A percentile compares a stretch with the other conserved stretches of the same genome.
phyloP scores from a whole-genome alignment of 768 basidiomycete species.

The Termitomyces sp. region DNA sequence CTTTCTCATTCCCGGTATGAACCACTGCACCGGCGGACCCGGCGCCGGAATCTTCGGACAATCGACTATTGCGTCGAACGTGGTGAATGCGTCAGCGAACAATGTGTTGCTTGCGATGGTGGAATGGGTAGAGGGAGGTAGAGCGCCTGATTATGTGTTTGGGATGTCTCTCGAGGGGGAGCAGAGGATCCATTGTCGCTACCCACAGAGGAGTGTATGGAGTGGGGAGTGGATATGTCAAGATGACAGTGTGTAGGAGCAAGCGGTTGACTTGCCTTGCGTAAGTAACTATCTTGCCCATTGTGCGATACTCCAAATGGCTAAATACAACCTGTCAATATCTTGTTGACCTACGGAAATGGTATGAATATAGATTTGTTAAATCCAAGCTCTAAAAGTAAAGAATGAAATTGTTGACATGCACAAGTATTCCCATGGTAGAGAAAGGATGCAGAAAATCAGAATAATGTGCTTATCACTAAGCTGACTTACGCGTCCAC shows the following conservation, averaged over 20 bases:
- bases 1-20: slow-evolving; percentile 7
- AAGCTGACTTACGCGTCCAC: no score
- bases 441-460: no score
- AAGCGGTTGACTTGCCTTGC: no score
- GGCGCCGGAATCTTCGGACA: slow-evolving; percentile 5
- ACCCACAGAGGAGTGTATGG: slow-evolving; percentile 7
- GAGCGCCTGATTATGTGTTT: background rate
- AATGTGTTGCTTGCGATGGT: slow-evolving; percentile 6
- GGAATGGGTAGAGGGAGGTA: slow-evolving; percentile 8
- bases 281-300: no score
- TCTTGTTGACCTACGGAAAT: no score
- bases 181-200: slow-evolving; percentile 6
- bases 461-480: no score
- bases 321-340: no score
- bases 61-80: background rate
- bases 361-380: no score
- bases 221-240: slow-evolving; percentile 3
- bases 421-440: no score
- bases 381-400: no score
- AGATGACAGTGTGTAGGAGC: background rate
- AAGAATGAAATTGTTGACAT: no score
- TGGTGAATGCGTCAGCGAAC: background rate
- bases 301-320: no score
- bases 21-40: slow-evolving; percentile 1
- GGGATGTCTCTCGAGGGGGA: background rate